Evolutionary conservation across 352 stramenopile genomes (phyloP).

Genomic region (Phytophthora cactorum): DNA sequence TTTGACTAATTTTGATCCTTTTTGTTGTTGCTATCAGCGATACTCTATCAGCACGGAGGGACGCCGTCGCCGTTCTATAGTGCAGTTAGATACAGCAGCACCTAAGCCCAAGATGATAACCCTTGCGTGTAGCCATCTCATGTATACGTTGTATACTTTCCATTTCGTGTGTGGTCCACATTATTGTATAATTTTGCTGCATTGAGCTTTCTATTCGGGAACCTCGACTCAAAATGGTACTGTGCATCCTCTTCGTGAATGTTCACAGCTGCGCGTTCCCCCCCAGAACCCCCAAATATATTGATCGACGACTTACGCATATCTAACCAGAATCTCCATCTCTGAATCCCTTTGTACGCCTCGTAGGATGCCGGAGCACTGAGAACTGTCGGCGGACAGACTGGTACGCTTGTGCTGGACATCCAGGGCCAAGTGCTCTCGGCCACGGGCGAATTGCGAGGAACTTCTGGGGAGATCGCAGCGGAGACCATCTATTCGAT

Average conservation of each 20-base stretch:
- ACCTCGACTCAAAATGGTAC: conserved; percentile 24
- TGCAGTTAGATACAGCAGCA: too few relatives aligned
- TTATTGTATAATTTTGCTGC: background rate
- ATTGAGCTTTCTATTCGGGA: background rate
- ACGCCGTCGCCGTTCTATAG: too few relatives aligned
- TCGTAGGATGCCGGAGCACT: conserved; percentile 61
- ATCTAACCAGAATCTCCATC: conserved; percentile 6
- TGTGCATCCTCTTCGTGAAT: background rate
- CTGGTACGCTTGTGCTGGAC: conserved; percentile 69
- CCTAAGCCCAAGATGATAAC: too few relatives aligned
- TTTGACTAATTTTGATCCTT: too few relatives aligned
- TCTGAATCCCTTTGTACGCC: conserved; percentile 8
- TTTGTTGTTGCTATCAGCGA: too few relatives aligned
- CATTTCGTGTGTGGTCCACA: background rate
- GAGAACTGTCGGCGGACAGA: conserved; percentile 54
- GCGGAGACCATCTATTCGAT: conserved; percentile 73
- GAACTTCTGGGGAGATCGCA: conserved; percentile 53
- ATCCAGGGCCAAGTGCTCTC: conserved; percentile 66
- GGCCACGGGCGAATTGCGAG: conserved; percentile 63
- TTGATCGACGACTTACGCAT: background rate
- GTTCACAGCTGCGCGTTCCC: background rate
- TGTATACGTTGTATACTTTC: background rate
- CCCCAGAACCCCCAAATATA: background rate
- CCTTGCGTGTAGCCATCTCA: conserved; percentile 1
- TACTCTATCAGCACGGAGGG: too few relatives aligned